Evolutionary conservation across 2,329 filamentous ascomycete species (phyloP), one percentile per base, ranked within the genome.

Genomic region (Fusarium sublunatum): DNA sequence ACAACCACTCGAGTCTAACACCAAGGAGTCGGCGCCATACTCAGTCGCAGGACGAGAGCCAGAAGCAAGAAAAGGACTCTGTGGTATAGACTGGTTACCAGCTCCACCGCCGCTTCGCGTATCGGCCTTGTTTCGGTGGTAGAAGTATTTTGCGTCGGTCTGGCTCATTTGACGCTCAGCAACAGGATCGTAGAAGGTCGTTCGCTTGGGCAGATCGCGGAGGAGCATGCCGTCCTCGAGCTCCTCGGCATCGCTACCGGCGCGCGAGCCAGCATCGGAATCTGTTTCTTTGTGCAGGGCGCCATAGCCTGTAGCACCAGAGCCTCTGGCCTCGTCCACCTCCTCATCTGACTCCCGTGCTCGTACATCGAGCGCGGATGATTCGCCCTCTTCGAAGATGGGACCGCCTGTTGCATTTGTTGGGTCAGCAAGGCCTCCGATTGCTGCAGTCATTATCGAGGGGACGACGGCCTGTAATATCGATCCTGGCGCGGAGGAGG

Each of bases 111-210:
- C 45, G 65, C 67, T 69, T 75, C 82, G 66, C 71, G 72, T 53
- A 61, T 89, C 90, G 55, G 88, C 81, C 76, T 93, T 91, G 76
- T 92, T 93, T 66, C 91, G 86, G 78, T 97, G 94, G 76, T 97
- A 99, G 79, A 98, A 96, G 62, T 97, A 85, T 77, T 97, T 98
- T 58, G 94, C 92, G 75, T 99, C 95, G 25, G 91, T 89, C 76
- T 97, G 93, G 72, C 90, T 96, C 88, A 97, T 91, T 72, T 94
- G 91, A 71, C 95, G 96, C 77, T 99, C 95, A 49, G 92, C 91
- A 48, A 94, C 90, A 72, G 94, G 92, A 76, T 97, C 93, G 78
- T 96, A 97, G 74, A 93, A 96, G 19, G 93, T 91, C 8, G 93
- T 97, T 74, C 89, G 89, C 59, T 83, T 83, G 31, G 86, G 86